Conservation (phyloP, 83 land plant genomes). For the Thuja plicata region DNA sequence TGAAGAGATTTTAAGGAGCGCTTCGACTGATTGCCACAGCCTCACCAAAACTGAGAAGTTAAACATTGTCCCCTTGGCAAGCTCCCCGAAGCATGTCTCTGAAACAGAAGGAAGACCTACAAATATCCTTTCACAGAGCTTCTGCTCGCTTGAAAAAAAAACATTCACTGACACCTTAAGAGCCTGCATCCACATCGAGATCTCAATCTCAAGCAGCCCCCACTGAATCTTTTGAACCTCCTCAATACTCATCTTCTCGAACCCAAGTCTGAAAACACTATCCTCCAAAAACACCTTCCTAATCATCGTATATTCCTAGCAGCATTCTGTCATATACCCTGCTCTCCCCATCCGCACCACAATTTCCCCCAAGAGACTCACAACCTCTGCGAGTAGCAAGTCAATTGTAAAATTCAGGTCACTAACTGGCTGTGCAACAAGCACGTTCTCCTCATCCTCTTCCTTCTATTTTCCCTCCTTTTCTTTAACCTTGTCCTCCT, state of each 20-base stretch:
- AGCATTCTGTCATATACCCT: conserved; percentile 48
- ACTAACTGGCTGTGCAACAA: conserved; percentile 16
- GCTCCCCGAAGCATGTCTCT: conserved; percentile 47
- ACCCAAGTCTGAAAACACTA: conserved; percentile 48
- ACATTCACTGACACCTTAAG: conserved; percentile 48
- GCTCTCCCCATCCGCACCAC: conserved; percentile 47
- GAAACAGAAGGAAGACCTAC: conserved; percentile 20
- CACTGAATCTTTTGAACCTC: conserved; percentile 73
- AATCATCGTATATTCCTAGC: conserved; percentile 34
- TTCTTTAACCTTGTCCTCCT: conserved; percentile 11
- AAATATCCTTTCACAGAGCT: conserved; percentile 57
- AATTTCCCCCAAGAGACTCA: conserved; percentile 42
- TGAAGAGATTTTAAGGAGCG: conserved; percentile 56
- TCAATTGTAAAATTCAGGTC: conserved; percentile 27
- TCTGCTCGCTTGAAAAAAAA: conserved; percentile 57
- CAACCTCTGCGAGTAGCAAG: conserved; percentile 30
- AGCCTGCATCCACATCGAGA: conserved; percentile 59
- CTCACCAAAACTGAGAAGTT: conserved; percentile 67
- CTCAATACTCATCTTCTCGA: conserved; percentile 65
- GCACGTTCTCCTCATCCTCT: conserved; percentile 13
- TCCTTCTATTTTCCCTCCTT: neutral
- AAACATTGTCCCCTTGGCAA: conserved; percentile 52
- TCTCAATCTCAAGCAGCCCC: conserved; percentile 43
- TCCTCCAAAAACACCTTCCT: conserved; percentile 63
- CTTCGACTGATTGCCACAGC: conserved; percentile 60